A percentile compares a stretch with the other conserved stretches of the same genome.
Evolutionary conservation across 805 yeast genomes (phyloP).

Genomic region (Myxozyma lipomycoides): DNA sequence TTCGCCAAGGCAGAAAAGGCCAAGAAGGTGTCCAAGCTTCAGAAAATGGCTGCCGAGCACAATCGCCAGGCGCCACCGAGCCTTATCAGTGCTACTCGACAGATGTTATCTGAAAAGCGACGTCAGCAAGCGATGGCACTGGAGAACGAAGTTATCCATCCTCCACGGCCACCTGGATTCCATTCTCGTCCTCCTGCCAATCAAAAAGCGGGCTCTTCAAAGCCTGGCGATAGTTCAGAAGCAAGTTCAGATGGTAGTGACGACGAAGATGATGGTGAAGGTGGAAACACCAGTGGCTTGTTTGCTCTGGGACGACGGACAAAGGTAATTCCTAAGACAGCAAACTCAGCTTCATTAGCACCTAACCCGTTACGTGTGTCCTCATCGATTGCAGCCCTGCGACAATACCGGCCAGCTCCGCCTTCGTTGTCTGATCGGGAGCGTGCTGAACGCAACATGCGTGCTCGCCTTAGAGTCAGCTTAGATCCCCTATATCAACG

Average conservation of each 20-base stretch:
- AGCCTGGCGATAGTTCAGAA: slow-evolving; percentile 26
- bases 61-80: slow-evolving; percentile 4
- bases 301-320: slow-evolving; percentile 36
- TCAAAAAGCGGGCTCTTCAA: slow-evolving; percentile 17
- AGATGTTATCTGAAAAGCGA: slow-evolving; percentile 27
- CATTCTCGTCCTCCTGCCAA: slow-evolving; percentile 36
- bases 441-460: slow-evolving; percentile 70
- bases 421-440: slow-evolving; percentile 44
- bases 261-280: slow-evolving; percentile 37
- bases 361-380: slow-evolving; percentile 19
- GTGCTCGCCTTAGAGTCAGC: slow-evolving; percentile 72
- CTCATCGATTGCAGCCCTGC: slow-evolving; percentile 6
- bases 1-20: background rate
- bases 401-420: slow-evolving; percentile 10
- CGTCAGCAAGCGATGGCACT: slow-evolving; percentile 20
- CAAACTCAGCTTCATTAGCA: slow-evolving; percentile 19
- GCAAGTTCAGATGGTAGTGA: slow-evolving; percentile 43
- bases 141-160: slow-evolving; percentile 35
- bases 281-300: slow-evolving; percentile 36
- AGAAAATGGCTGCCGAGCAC: slow-evolving; percentile 10
- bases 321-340: slow-evolving; percentile 27
- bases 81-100: slow-evolving; percentile 18
- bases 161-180: slow-evolving; percentile 52
- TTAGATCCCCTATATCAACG: slow-evolving; percentile 67
- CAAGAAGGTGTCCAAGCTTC: background rate